A percentile compares a stretch with the other conserved stretches of the same genome.
Conservation (phyloP, 768 basidiomycete species). For the Russula lepida region DNA sequence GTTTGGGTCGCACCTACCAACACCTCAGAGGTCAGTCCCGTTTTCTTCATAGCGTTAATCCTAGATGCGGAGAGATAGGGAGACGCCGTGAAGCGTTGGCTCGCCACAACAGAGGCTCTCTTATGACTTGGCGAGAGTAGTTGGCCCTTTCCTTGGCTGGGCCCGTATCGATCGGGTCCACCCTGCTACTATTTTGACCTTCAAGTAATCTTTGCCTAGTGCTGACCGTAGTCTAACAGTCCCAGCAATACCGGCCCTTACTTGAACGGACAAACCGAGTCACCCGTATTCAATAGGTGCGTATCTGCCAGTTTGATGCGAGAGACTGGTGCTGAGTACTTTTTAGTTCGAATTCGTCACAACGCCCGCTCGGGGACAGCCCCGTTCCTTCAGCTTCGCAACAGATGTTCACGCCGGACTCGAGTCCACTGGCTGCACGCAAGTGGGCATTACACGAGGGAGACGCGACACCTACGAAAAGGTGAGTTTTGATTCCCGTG, state of each 20-base stretch:
- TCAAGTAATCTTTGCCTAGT: background rate
- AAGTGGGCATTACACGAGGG: constrained; percentile 13
- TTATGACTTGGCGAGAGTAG: background rate
- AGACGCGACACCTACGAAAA: constrained; percentile 14
- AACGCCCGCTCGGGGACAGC: background rate
- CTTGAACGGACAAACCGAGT: constrained; percentile 16
- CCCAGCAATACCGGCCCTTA: constrained; percentile 14
- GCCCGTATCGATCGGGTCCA: background rate
- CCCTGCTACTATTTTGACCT: background rate
- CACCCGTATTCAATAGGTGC: constrained; percentile 6
- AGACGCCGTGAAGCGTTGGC: background rate
- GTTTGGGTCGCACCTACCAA: constrained; percentile 25
- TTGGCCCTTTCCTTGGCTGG: background rate
- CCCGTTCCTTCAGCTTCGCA: background rate
- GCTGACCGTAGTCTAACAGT: constrained; percentile 1
- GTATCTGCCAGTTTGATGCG: background rate
- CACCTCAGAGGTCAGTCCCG: constrained; percentile 29
- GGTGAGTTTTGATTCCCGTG: constrained; percentile 1
- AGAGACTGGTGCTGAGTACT: background rate
- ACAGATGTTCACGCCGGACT: constrained; percentile 20
- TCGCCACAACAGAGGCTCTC: background rate
- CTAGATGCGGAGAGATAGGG: background rate
- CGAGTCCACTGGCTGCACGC: constrained; percentile 15
- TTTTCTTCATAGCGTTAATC: background rate
- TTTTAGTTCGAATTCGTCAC: constrained; percentile 6